These are phyloP conservation scores for Penicillium sp. DNA, from an alignment of 2,329 filamentous ascomycete genomes.

Conservation along the genomic window DNA sequence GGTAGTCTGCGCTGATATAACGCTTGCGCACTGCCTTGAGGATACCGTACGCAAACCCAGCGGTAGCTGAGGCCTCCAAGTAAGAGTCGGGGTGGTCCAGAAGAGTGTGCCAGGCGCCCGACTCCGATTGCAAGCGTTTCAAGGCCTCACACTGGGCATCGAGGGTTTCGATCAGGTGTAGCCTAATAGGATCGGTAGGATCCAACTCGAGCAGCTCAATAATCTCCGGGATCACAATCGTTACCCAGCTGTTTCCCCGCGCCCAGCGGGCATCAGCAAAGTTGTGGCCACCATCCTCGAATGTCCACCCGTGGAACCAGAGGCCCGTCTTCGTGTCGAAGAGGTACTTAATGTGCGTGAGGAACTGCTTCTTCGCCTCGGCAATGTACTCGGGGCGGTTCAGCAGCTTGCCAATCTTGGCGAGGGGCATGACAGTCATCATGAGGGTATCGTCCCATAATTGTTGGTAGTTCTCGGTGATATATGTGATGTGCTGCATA, in stretches of 20 bases:
- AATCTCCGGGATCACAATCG: conserved; percentile 81
- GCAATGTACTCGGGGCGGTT: conserved; percentile 71
- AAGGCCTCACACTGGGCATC: conserved; percentile 70
- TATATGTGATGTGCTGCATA: conserved; percentile 76
- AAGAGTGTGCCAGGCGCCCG: conserved; percentile 74
- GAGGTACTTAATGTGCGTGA: conserved; percentile 77
- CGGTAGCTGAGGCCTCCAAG: conserved; percentile 74
- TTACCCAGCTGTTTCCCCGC: conserved; percentile 67
- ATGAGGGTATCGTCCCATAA: conserved; percentile 85
- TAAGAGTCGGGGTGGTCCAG: conserved; percentile 74
- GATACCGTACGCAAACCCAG: conserved; percentile 78
- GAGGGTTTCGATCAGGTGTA: conserved; percentile 56
- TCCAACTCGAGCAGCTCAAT: conserved; percentile 70
- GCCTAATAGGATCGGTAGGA: conserved; percentile 61
- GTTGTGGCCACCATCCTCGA: conserved; percentile 65
- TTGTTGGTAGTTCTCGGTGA: conserved; percentile 70
- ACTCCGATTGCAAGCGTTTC: conserved; percentile 58
- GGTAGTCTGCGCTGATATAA: conserved; percentile 66
- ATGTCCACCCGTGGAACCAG: conserved; percentile 83
- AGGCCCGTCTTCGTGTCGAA: conserved; percentile 71
- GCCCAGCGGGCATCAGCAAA: conserved; percentile 60
- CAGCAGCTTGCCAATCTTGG: conserved; percentile 75
- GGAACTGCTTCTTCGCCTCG: conserved; percentile 76
- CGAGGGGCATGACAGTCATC: conserved; percentile 82
- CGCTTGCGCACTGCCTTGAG: conserved; percentile 71